Conservation (phyloP, 768 basidiomycete genomes). For the Leccinum imitatum region DNA sequence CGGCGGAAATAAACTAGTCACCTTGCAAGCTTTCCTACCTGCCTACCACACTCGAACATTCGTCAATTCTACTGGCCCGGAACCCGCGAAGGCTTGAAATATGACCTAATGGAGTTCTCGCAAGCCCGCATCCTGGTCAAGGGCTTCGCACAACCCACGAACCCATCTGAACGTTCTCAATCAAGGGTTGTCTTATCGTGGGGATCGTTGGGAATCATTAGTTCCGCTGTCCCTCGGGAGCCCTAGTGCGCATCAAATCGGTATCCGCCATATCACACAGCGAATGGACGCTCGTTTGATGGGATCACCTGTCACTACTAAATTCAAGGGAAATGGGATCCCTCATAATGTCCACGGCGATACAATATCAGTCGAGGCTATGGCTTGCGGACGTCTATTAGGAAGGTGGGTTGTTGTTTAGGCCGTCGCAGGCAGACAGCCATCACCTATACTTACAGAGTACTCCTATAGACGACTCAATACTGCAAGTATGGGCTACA, state of each 20-base stretch:
- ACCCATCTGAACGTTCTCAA: neutral
- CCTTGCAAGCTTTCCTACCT: neutral
- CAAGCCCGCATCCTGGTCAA: conserved; percentile 5
- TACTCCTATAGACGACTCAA: conserved; percentile 2
- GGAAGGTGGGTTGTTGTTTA: conserved; percentile 7
- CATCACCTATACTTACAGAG: neutral
- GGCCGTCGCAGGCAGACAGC: neutral
- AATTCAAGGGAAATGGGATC: neutral
- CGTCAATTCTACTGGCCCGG: neutral
- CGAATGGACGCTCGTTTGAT: conserved; percentile 1
- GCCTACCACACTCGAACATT: conserved; percentile 3
- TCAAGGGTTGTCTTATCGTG: conserved; percentile 15
- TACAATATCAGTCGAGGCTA: conserved; percentile 18
- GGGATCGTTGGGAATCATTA: conserved; percentile 6
- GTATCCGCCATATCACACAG: conserved; percentile 4
- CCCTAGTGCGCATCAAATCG: conserved; percentile 4
- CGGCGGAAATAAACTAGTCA: conserved; percentile 15
- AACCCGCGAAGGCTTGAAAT: neutral
- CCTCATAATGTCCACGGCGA: conserved; percentile 2
- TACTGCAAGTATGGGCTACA: neutral
- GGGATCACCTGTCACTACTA: conserved; percentile 2
- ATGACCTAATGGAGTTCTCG: neutral
- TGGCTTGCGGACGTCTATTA: conserved; percentile 12
- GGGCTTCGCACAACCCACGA: conserved; percentile 4
- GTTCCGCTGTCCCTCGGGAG: neutral